A percentile compares a stretch with the other conserved stretches of the same genome.
These are phyloP conservation scores for Remersonia thermophila DNA, from an alignment of 2,329 filamentous ascomycete genomes.

Conservation along the genomic window DNA sequence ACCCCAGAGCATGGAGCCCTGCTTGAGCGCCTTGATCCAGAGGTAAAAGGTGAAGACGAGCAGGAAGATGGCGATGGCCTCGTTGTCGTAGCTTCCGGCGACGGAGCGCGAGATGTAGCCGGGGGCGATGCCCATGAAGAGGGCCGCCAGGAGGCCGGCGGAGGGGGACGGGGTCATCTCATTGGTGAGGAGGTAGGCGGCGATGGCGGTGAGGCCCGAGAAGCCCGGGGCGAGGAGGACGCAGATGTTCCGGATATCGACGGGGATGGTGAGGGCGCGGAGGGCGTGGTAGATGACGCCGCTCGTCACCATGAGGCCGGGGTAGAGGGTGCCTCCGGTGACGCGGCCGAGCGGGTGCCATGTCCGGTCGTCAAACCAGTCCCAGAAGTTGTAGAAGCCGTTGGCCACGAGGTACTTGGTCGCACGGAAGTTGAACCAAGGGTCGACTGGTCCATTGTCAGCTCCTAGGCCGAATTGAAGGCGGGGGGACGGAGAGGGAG, in stretches of 20 bases:
- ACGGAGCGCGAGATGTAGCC: constrained; percentile 98
- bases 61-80: constrained; percentile 97
- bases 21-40: constrained; percentile 97
- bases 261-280: constrained; percentile 74
- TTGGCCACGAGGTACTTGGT: constrained; percentile 95
- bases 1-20: constrained; percentile 93
- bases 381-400: constrained; percentile 99
- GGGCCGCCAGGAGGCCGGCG: constrained; percentile 83
- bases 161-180: constrained; percentile 96
- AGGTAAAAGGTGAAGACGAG: constrained; percentile 97
- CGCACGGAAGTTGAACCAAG: constrained; percentile 99
- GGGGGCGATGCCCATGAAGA: constrained; percentile 94
- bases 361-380: constrained; percentile 99
- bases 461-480: constrained; percentile 1
- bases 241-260: constrained; percentile 98
- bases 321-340: constrained; percentile 96
- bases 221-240: constrained; percentile 90
- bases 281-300: constrained; percentile 92
- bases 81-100: constrained; percentile 97
- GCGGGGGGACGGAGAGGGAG: constrained; percentile 9
- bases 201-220: constrained; percentile 85
- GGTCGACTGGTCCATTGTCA: constrained; percentile 59
- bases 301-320: constrained; percentile 97
- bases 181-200: constrained; percentile 87
- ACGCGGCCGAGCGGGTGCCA: constrained; percentile 98